Percentiles rank a stretch among this genome's conserved stretches.
Conservation (phyloP, 495 filamentous ascomycete genomes). For the Xylaria intraflava region DNA sequence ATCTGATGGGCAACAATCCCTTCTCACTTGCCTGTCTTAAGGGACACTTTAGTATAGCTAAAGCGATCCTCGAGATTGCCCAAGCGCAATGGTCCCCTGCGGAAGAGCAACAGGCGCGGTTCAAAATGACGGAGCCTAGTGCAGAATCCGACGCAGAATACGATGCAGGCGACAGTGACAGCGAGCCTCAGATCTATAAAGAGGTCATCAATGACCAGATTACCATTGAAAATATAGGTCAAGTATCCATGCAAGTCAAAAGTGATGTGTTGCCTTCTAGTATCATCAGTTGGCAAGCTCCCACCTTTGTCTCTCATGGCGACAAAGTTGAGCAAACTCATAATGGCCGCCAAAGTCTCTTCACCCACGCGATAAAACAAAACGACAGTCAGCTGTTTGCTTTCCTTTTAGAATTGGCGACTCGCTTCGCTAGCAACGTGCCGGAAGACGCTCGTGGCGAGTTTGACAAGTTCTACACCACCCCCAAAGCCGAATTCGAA, state of each 20-base stretch:
- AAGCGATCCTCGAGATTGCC: constrained; percentile 58
- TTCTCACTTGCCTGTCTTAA: constrained; percentile 60
- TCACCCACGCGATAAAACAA: constrained; percentile 29
- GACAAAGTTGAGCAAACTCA: constrained; percentile 9
- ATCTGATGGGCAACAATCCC: constrained; percentile 38
- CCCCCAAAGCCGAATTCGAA: constrained; percentile 27
- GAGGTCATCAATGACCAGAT: constrained; percentile 54
- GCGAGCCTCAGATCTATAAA: constrained; percentile 41
- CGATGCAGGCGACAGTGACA: constrained; percentile 23
- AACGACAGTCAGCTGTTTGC: constrained; percentile 30
- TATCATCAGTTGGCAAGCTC: constrained; percentile 32
- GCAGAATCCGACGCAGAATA: constrained; percentile 25
- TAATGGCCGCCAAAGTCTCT: background rate
- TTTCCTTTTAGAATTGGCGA: constrained; percentile 31
- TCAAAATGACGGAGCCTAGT: constrained; percentile 36
- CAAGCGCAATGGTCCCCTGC: constrained; percentile 55
- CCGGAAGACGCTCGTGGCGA: background rate
- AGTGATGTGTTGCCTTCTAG: constrained; percentile 44
- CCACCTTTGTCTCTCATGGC: constrained; percentile 17
- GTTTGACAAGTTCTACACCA: constrained; percentile 24
- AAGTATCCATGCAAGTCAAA: constrained; percentile 56
- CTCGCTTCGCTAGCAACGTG: constrained; percentile 18
- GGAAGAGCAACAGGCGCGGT: constrained; percentile 37
- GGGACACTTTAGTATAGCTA: constrained; percentile 55
- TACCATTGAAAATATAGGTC: constrained; percentile 65